Evolutionary conservation across 2,329 filamentous ascomycete genomes (phyloP), one percentile per base, ranked within the genome.

Genomic region (Fusarium brevicatenulatum): DNA sequence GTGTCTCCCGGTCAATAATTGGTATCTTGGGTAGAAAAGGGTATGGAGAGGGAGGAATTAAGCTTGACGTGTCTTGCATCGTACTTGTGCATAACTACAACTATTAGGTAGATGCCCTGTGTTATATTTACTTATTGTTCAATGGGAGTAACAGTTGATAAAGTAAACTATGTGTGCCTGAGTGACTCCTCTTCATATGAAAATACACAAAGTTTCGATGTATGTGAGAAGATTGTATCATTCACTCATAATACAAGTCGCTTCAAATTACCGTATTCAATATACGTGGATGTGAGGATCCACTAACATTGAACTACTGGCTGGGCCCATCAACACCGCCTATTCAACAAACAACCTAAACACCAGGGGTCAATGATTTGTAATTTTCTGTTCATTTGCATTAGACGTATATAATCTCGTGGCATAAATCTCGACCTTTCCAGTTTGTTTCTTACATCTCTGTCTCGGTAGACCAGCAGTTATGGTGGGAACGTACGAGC

Each of bases 1-100:
- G 89, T 98, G 80, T 90, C 95, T 61, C 96, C 96, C 46, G 96
- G 96, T 74, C 94, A 97, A 89, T 98, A 94, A 86, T 77, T 71
- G 77, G 61, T 64, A 58, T 57, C 57, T 66, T 43, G 37, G 50
- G 25, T 64, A 62, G 63, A 68, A 75, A 76, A 54, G 43, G 63
- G 50, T 36, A 65, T 67, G 43, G 43, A 50, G 47, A 70, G 28
- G 28, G 68, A 62, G 68, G 40, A 62, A 70, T 67, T 60, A 67
- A 66, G 72, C 64, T 71, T 59, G 73, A 74, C 68, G 67, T 76
- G 74, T 76, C 76, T 69, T 68, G 59, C 52, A 70, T 69, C 66
- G 66, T 53, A 65, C 66, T 65, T 78, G 71, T 78, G 73, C 76
- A 77, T 76, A 72, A 63, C 76, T 77, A 71, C 74, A 62, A 75